A percentile compares a stretch with the other conserved stretches of the same genome.
Conservation (phyloP, 1,284 basidiomycete species). For the Ganoderma multipileum region DNA sequence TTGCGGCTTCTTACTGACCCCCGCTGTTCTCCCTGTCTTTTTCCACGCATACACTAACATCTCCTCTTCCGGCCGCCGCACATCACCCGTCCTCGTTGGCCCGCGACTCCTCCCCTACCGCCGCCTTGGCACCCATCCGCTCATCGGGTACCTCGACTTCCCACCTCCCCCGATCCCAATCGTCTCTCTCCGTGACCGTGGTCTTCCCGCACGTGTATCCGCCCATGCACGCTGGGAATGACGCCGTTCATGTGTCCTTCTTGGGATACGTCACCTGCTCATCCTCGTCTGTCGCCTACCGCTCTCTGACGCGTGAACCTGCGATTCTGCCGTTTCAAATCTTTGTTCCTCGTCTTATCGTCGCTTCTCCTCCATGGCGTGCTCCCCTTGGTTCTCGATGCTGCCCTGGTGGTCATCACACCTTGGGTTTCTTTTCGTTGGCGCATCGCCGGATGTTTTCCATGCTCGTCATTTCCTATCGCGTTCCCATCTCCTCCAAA, state of each 20-base stretch:
- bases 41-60: slow-evolving; percentile 29
- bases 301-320: slow-evolving; percentile 10
- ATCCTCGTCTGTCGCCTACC: slow-evolving; percentile 17
- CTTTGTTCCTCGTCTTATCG: slow-evolving; percentile 24
- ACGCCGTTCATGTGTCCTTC: slow-evolving; percentile 29
- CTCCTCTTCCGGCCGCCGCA: slow-evolving; percentile 23
- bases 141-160: slow-evolving; percentile 24
- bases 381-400: slow-evolving; percentile 23
- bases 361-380: slow-evolving; percentile 26
- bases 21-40: slow-evolving; percentile 27
- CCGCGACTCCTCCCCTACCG: slow-evolving; percentile 17
- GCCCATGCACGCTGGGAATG: slow-evolving; percentile 24
- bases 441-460: slow-evolving; percentile 27
- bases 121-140: slow-evolving; percentile 22
- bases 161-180: slow-evolving; percentile 20
- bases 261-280: slow-evolving; percentile 30
- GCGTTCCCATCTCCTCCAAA: slow-evolving; percentile 22
- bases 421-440: slow-evolving; percentile 20
- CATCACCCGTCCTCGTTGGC: slow-evolving; percentile 25
- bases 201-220: slow-evolving; percentile 24
- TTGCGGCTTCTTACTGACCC: slow-evolving; percentile 27
- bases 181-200: slow-evolving; percentile 9
- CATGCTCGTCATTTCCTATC: slow-evolving; percentile 35
- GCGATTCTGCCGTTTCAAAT: slow-evolving; percentile 6
- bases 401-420: slow-evolving; percentile 21